Conservation (phyloP, 768 basidiomycete genomes). For the Cystobasidium onofrii region DNA sequence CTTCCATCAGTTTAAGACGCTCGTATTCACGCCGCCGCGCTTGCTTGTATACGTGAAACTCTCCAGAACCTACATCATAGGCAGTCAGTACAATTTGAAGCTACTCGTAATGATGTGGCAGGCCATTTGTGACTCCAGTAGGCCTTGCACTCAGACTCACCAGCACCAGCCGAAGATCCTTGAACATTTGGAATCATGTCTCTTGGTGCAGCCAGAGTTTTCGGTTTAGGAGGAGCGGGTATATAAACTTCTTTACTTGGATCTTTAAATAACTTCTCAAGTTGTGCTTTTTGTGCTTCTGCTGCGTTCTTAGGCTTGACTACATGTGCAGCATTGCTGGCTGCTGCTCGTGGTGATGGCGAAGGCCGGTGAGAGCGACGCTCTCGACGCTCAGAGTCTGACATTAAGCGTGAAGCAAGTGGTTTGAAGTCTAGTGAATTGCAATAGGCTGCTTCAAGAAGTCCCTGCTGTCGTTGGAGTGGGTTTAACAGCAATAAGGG, state of each 20-base stretch:
- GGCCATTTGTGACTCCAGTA: not conserved
- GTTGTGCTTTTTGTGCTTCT: slow-evolving; percentile 58
- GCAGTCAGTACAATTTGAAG: not conserved
- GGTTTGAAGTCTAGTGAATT: not conserved
- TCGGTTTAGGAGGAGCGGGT: slow-evolving; percentile 63
- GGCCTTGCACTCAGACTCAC: slow-evolving; percentile 55
- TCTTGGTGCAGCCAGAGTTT: slow-evolving; percentile 66
- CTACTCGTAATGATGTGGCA: not conserved
- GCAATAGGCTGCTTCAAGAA: too few relatives aligned
- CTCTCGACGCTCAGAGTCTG: slow-evolving; percentile 12
- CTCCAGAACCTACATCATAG: slow-evolving; percentile 43
- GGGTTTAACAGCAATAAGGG: not conserved
- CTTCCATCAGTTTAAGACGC: slow-evolving; percentile 80
- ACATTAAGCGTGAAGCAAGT: not conserved
- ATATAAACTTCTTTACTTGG: slow-evolving; percentile 73
- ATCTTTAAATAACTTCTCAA: slow-evolving; percentile 81
- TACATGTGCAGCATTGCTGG: slow-evolving; percentile 36
- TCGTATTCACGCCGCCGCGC: slow-evolving; percentile 90
- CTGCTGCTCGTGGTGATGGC: slow-evolving; percentile 15
- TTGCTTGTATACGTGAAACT: slow-evolving; percentile 98
- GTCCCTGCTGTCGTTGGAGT: not conserved
- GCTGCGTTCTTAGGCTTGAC: slow-evolving; percentile 46
- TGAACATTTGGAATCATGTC: slow-evolving; percentile 97
- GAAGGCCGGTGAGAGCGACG: slow-evolving; percentile 29
- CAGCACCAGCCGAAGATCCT: slow-evolving; percentile 92